Conservation (phyloP, 257 asterid genomes). For the Verbascum thapsus region DNA sequence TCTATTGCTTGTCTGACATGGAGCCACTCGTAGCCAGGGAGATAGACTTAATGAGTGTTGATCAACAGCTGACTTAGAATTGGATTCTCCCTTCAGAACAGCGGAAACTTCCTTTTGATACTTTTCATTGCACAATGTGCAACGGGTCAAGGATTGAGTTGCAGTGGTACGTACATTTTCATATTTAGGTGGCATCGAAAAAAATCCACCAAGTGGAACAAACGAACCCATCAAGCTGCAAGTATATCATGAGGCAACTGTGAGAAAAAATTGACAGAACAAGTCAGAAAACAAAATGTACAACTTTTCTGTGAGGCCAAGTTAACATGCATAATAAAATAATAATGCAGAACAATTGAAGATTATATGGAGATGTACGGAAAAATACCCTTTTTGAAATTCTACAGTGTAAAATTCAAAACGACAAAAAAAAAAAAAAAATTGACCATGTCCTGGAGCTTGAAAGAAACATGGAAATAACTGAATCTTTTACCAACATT, state of each 20-base stretch:
- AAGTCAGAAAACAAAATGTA: slow-evolving; percentile 32
- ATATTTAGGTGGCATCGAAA: slow-evolving; percentile 71
- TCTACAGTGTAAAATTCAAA: background rate
- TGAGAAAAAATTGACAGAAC: slow-evolving; percentile 36
- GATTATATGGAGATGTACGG: background rate
- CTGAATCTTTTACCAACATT: no score
- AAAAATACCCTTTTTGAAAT: slow-evolving; percentile 5
- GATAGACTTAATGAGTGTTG: slow-evolving; percentile 48
- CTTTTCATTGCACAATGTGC: slow-evolving; percentile 69
- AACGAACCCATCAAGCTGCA: slow-evolving; percentile 94
- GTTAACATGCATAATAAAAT: slow-evolving; percentile 1
- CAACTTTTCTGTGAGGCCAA: background rate
- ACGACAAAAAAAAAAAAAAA: background rate
- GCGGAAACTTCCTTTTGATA: slow-evolving; percentile 74
- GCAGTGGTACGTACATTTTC: slow-evolving; percentile 39
- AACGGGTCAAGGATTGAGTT: slow-evolving; percentile 48
- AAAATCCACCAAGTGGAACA: slow-evolving; percentile 95
- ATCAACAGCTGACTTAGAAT: slow-evolving; percentile 48
- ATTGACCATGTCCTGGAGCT: background rate
- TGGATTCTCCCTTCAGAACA: slow-evolving; percentile 49
- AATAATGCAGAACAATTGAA: background rate
- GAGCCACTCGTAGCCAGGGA: slow-evolving; percentile 70
- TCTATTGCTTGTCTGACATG: slow-evolving; percentile 55
- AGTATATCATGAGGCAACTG: slow-evolving; percentile 29
- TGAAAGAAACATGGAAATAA: background rate